These are phyloP conservation scores for Ustilago loliicola DNA, from an alignment of 1,284 basidiomycete species.

Conservation along the genomic window DNA sequence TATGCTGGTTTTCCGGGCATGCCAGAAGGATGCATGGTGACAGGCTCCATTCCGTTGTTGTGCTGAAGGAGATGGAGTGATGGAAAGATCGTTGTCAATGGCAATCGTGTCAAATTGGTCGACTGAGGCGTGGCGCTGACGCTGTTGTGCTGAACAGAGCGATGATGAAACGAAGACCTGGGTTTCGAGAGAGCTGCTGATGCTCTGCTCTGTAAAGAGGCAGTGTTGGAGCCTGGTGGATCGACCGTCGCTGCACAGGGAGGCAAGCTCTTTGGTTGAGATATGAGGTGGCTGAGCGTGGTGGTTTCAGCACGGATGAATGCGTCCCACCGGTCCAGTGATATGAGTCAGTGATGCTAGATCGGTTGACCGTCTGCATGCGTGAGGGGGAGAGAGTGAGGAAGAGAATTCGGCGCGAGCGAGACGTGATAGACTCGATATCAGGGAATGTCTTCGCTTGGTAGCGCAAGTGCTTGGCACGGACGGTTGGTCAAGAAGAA, in stretches of 20 bases:
- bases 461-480: too few relatives aligned
- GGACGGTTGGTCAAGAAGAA: not conserved
- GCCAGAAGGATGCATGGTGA: conserved; percentile 29
- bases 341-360: not conserved
- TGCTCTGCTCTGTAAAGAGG: not conserved
- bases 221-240: not conserved
- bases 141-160: not conserved
- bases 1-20: not conserved
- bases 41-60: conserved; percentile 5
- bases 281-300: conserved; percentile 9
- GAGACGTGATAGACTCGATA: too few relatives aligned
- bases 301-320: not conserved
- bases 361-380: not conserved
- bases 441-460: too few relatives aligned
- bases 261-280: not conserved
- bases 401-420: too few relatives aligned
- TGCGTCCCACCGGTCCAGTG: not conserved
- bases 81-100: not conserved
- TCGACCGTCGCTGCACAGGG: not conserved
- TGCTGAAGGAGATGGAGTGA: not conserved
- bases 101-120: not conserved
- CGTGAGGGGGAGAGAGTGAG: too few relatives aligned
- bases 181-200: not conserved
- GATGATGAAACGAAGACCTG: not conserved
- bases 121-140: not conserved